Conservation (phyloP, 2,329 filamentous ascomycete genomes). For the Teratosphaeria pseudoeucalypti region DNA sequence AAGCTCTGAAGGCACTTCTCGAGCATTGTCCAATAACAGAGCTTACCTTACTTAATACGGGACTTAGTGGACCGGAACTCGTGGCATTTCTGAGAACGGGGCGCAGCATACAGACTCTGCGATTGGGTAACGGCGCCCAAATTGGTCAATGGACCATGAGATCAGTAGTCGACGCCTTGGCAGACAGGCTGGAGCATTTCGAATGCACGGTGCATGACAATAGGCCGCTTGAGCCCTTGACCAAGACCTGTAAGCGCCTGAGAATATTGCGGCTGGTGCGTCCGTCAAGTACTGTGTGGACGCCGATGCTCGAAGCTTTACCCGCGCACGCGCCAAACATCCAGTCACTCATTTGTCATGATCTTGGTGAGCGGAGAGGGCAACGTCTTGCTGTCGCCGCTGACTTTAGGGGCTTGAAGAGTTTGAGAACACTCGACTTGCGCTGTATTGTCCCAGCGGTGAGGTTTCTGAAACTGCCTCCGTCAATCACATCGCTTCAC, state of each 20-base stretch:
- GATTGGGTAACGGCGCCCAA: conserved; percentile 8
- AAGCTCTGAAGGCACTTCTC: conserved; percentile 28
- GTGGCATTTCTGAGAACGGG: conserved; percentile 9
- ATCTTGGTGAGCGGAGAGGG: neutral
- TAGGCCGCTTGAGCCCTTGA: neutral
- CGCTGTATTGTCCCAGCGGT: neutral
- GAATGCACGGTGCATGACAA: neutral
- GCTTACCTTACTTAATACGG: conserved; percentile 26
- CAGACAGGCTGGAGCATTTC: neutral
- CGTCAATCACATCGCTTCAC: neutral
- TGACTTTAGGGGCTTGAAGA: neutral
- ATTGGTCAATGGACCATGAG: conserved; percentile 5
- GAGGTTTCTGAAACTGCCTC: neutral
- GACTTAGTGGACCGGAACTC: conserved; percentile 12
- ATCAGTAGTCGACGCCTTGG: neutral
- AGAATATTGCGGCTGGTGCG: neutral
- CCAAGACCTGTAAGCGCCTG: neutral
- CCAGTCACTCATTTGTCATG: neutral
- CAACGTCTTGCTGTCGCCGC: neutral
- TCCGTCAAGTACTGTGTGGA: neutral
- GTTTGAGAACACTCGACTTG: neutral
- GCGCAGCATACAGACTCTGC: conserved; percentile 11
- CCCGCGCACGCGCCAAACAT: conserved; percentile 1
- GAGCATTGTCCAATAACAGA: conserved; percentile 25
- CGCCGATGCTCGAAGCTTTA: neutral